Conservation (phyloP, 1,284 basidiomycete species). For the Ceratorhiza oryzae-sativae region DNA sequence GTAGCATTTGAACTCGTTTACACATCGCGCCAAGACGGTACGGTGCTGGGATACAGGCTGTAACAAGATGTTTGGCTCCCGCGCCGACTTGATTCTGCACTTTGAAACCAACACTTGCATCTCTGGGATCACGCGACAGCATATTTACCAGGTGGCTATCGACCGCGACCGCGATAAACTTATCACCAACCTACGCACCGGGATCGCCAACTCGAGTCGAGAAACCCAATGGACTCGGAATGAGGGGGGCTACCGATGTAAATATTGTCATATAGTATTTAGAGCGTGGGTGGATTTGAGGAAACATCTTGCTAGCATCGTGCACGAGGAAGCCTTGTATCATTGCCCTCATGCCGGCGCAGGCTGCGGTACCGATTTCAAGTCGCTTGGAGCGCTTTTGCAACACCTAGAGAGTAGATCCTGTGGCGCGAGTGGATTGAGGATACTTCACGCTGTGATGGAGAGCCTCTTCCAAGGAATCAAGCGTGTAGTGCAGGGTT, state of each 20-base stretch:
- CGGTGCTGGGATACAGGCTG: conserved; percentile 7
- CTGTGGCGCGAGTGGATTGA: conserved; percentile 31
- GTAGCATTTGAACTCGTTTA: conserved; percentile 22
- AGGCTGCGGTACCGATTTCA: conserved; percentile 33
- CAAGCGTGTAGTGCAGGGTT: too few species aligned
- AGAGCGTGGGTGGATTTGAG: conserved; percentile 55
- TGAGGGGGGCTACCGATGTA: conserved; percentile 59
- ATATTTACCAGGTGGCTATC: neutral
- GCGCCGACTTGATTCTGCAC: conserved; percentile 6
- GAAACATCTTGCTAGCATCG: conserved; percentile 60
- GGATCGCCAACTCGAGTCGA: conserved; percentile 10
- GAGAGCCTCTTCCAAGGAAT: too few species aligned
- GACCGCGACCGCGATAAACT: neutral
- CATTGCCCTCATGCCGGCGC: conserved; percentile 51
- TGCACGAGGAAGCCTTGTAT: conserved; percentile 55
- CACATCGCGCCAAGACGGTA: neutral
- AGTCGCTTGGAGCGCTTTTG: conserved; percentile 6
- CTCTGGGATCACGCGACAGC: conserved; percentile 11
- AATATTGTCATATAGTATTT: conserved; percentile 58
- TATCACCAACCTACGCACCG: conserved; percentile 17
- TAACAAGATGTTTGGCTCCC: conserved; percentile 1
- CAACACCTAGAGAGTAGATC: conserved; percentile 39
- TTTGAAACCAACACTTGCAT: conserved; percentile 18
- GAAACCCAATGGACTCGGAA: conserved; percentile 60
- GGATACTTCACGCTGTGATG: too few species aligned